Percentiles rank a stretch among this genome's conserved stretches.
Conservation (phyloP, 1,284 basidiomycete species). For the Microbotryum intermedium region DNA sequence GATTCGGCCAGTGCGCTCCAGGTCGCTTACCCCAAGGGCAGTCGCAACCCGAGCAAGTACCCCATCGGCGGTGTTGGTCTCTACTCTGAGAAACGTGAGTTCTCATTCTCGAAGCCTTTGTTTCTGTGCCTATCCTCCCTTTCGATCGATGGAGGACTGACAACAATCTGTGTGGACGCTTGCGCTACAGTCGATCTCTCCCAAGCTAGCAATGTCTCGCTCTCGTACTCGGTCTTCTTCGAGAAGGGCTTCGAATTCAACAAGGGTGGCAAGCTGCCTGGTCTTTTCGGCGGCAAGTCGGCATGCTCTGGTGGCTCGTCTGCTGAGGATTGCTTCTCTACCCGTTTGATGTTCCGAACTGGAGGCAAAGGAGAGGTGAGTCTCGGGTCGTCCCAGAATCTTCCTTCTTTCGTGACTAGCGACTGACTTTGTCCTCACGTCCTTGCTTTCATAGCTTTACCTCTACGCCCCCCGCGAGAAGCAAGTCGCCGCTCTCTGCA, state of each 20-base stretch:
- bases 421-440: conserved; percentile 46
- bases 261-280: conserved; percentile 33
- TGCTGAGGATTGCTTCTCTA: conserved; percentile 29
- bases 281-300: conserved; percentile 34
- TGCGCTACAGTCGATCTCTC: conserved; percentile 16
- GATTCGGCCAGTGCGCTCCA: conserved; percentile 15
- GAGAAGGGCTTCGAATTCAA: conserved; percentile 36
- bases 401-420: conserved; percentile 30
- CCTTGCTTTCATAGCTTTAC: conserved; percentile 27
- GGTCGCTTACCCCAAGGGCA: conserved; percentile 28
- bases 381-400: conserved; percentile 47
- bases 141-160: neutral
- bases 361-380: conserved; percentile 33
- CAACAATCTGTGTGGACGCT: neutral
- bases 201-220: conserved; percentile 18
- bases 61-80: conserved; percentile 32
- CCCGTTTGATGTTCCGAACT: conserved; percentile 26
- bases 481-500: conserved; percentile 48
- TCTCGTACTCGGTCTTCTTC: conserved; percentile 37
- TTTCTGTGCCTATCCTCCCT: neutral
- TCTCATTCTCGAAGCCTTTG: neutral
- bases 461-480: conserved; percentile 51
- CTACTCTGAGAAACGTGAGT: conserved; percentile 28
- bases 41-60: conserved; percentile 18
- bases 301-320: conserved; percentile 20